phyloP scores from a whole-genome alignment of 2,329 filamentous ascomycete species.

The Beauveria sp. region DNA sequence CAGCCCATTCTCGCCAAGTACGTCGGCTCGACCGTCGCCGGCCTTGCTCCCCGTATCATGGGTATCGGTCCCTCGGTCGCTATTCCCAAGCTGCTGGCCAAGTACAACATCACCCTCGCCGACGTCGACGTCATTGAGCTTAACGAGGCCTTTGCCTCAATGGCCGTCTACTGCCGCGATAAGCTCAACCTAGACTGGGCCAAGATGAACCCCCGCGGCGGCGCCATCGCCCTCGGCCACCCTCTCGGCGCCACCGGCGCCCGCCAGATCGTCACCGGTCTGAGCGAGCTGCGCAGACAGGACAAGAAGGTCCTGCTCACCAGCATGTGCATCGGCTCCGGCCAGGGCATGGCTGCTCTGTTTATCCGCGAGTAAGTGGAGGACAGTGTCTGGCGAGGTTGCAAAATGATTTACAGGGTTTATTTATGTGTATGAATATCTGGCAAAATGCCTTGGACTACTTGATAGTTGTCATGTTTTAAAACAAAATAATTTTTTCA shows the following conservation, averaged over 20 bases:
- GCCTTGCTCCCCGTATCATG: constrained; percentile 91
- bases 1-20: constrained; percentile 94
- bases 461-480: constrained; percentile 1
- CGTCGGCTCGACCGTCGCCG: constrained; percentile 82
- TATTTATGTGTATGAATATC: constrained; percentile 10
- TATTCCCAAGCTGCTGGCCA: constrained; percentile 74
- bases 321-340: constrained; percentile 77
- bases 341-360: constrained; percentile 60
- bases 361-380: constrained; percentile 35
- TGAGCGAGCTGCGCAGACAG: constrained; percentile 74
- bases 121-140: constrained; percentile 89
- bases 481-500: neutral
- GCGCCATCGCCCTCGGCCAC: constrained; percentile 77
- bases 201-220: constrained; percentile 77
- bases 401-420: neutral
- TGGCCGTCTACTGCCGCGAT: constrained; percentile 90
- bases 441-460: constrained; percentile 5
- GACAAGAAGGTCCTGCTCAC: constrained; percentile 90
- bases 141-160: constrained; percentile 96
- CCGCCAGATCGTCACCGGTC: constrained; percentile 78
- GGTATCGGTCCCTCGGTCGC: constrained; percentile 75
- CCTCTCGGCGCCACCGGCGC: constrained; percentile 73
- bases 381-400: neutral
- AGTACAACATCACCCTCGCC: constrained; percentile 68
- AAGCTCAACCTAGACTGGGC: constrained; percentile 60